phyloP scores from a whole-genome alignment of 208 protist genomes.

The Crithidia fasciculata region DNA sequence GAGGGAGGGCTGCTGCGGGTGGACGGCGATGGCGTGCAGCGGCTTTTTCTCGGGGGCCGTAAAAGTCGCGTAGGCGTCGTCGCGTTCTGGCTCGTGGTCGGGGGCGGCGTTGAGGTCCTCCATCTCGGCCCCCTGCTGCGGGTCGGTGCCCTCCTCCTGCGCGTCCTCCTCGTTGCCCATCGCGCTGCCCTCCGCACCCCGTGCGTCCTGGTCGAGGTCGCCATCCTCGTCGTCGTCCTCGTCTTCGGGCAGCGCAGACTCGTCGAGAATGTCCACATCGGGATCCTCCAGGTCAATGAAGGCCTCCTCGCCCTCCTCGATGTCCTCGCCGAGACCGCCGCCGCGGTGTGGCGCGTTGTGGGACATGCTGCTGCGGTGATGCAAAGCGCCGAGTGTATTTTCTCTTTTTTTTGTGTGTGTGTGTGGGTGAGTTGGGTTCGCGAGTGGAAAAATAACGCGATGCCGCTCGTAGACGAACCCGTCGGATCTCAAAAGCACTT shows the following conservation, averaged over 20 bases:
- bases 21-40: conserved; percentile 62
- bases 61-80: conserved; percentile 78
- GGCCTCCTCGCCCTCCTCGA: conserved; percentile 65
- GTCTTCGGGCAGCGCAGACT: conserved; percentile 35
- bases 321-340: conserved; percentile 32
- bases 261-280: conserved; percentile 75
- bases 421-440: no score
- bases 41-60: conserved; percentile 51
- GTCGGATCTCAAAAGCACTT: no score
- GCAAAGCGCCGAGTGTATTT: neutral
- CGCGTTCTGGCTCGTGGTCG: conserved; percentile 77
- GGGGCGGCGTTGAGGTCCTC: conserved; percentile 83
- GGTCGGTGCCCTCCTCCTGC: conserved; percentile 30
- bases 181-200: conserved; percentile 18
- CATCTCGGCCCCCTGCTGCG: conserved; percentile 41
- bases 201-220: conserved; percentile 28
- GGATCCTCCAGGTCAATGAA: conserved; percentile 90
- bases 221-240: conserved; percentile 44
- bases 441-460: no score
- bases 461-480: no score
- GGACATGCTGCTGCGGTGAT: conserved; percentile 13
- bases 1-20: conserved; percentile 48
- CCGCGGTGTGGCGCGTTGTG: conserved; percentile 21
- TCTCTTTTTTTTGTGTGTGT: conserved; percentile 6
- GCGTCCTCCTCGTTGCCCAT: conserved; percentile 14